Conservation (phyloP, 1,139 yeast genomes). For the Zygotorulaspora mrakii region DNA sequence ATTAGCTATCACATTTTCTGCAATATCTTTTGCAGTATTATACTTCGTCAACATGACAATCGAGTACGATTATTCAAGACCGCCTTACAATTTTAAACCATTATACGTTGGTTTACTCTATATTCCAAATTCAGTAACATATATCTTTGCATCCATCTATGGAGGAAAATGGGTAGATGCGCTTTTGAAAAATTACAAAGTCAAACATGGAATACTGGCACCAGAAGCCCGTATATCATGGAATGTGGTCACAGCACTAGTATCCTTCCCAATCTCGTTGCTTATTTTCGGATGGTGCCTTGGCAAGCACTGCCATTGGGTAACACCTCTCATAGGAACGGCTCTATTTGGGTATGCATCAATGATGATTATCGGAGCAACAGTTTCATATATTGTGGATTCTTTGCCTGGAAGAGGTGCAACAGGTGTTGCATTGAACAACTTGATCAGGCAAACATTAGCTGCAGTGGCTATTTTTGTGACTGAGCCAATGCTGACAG, state of each 20-base stretch:
- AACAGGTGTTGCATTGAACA: conserved; percentile 81
- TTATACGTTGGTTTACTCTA: conserved; percentile 71
- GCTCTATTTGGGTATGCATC: conserved; percentile 78
- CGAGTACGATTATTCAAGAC: conserved; percentile 55
- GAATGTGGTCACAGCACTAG: conserved; percentile 64
- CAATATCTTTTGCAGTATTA: conserved; percentile 62
- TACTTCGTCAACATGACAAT: conserved; percentile 75
- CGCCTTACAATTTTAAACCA: conserved; percentile 67
- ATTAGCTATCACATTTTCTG: conserved; percentile 59
- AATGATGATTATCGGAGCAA: conserved; percentile 79
- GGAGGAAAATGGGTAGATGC: conserved; percentile 82
- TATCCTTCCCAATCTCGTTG: conserved; percentile 59
- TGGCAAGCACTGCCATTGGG: conserved; percentile 64
- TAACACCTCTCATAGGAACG: conserved; percentile 71
- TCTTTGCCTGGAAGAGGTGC: conserved; percentile 86
- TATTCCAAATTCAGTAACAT: conserved; percentile 79
- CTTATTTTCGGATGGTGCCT: conserved; percentile 82
- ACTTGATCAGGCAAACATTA: conserved; percentile 64
- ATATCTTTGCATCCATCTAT: conserved; percentile 63
- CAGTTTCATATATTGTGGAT: conserved; percentile 78
- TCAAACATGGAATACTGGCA: conserved; percentile 58
- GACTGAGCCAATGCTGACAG: conserved; percentile 60
- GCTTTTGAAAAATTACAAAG: conserved; percentile 52
- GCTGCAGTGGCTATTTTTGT: conserved; percentile 77
- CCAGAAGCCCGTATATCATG: conserved; percentile 81